These are phyloP conservation scores for Penicillium sp. DNA, from an alignment of 2,329 filamentous ascomycete species.

Conservation along the genomic window DNA sequence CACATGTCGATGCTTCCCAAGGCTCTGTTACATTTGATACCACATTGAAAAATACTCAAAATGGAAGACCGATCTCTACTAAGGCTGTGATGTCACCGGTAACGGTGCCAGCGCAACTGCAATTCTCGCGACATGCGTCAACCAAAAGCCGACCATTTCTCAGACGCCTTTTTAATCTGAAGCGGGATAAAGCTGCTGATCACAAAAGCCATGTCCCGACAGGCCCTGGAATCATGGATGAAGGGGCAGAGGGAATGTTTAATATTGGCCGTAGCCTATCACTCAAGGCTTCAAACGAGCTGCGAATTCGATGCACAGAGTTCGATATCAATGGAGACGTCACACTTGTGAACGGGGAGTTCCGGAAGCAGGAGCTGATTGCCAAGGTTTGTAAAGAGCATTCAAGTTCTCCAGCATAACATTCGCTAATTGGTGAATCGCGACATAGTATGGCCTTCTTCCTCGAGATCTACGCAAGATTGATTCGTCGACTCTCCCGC, in stretches of 20 bases:
- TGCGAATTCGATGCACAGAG: slow-evolving; percentile 87
- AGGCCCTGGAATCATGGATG: slow-evolving; percentile 58
- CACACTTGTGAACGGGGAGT: slow-evolving; percentile 89
- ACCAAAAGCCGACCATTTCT: slow-evolving; percentile 37
- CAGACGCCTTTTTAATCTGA: slow-evolving; percentile 39
- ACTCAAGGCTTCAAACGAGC: slow-evolving; percentile 76
- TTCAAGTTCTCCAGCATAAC: slow-evolving; percentile 67
- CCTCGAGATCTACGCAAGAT: slow-evolving; percentile 97
- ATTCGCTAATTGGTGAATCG: slow-evolving; percentile 1
- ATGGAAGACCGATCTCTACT: slow-evolving; percentile 6
- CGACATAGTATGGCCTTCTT: slow-evolving; percentile 76
- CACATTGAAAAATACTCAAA: slow-evolving; percentile 29
- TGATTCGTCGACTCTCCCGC: slow-evolving; percentile 90
- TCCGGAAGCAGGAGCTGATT: slow-evolving; percentile 96
- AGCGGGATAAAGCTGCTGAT: slow-evolving; percentile 36
- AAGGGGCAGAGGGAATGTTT: slow-evolving; percentile 61
- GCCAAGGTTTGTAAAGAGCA: slow-evolving; percentile 79
- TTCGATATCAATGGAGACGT: slow-evolving; percentile 91
- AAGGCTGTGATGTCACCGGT: not conserved
- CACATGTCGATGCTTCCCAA: slow-evolving; percentile 16
- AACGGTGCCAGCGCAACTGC: slow-evolving; percentile 9
- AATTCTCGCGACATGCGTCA: slow-evolving; percentile 30
- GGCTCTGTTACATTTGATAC: slow-evolving; percentile 30
- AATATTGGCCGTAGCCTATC: slow-evolving; percentile 68
- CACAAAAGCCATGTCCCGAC: slow-evolving; percentile 54